A percentile compares a stretch with the other conserved stretches of the same genome.
These are phyloP conservation scores for Colletotrichum caudatum DNA, from an alignment of 2,329 filamentous ascomycete genomes.

Conservation along the genomic window DNA sequence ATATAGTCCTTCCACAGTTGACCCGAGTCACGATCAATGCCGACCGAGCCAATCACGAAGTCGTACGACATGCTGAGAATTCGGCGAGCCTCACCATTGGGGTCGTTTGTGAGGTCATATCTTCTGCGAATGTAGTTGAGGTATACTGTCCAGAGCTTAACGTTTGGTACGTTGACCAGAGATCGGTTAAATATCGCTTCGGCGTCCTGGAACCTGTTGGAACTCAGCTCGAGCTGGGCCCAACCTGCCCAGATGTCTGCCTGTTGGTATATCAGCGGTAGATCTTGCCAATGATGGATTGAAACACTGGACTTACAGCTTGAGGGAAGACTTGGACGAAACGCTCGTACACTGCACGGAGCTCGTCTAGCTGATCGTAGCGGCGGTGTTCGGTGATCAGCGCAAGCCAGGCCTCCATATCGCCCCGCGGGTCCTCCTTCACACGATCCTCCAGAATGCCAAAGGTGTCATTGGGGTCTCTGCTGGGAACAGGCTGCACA, in stretches of 20 bases:
- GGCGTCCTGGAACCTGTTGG: slow-evolving; percentile 83
- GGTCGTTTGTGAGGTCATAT: slow-evolving; percentile 85
- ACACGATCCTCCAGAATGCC: slow-evolving; percentile 90
- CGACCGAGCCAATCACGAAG: slow-evolving; percentile 89
- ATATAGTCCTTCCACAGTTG: slow-evolving; percentile 95
- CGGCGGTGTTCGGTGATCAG: slow-evolving; percentile 87
- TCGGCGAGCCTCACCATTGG: slow-evolving; percentile 79
- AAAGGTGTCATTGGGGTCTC: slow-evolving; percentile 75
- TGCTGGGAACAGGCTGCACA: slow-evolving; percentile 40
- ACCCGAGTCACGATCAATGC: slow-evolving; percentile 90
- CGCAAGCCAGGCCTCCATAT: slow-evolving; percentile 90
- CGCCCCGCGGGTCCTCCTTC: slow-evolving; percentile 90
- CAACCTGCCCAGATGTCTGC: slow-evolving; percentile 93
- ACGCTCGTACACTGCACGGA: slow-evolving; percentile 83
- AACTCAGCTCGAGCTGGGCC: slow-evolving; percentile 87
- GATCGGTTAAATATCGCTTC: slow-evolving; percentile 87
- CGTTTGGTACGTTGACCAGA: slow-evolving; percentile 82
- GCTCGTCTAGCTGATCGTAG: slow-evolving; percentile 84
- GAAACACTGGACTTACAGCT: slow-evolving; percentile 74
- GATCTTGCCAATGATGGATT: neutral
- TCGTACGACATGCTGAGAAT: slow-evolving; percentile 91
- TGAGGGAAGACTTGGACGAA: slow-evolving; percentile 91
- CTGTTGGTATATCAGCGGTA: slow-evolving; percentile 64
- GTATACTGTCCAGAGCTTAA: slow-evolving; percentile 92
- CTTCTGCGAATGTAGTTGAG: slow-evolving; percentile 94